A percentile compares a stretch with the other conserved stretches of the same genome.
Evolutionary conservation across 495 filamentous ascomycete species (phyloP).

Genomic region (Penicillium taxi): DNA sequence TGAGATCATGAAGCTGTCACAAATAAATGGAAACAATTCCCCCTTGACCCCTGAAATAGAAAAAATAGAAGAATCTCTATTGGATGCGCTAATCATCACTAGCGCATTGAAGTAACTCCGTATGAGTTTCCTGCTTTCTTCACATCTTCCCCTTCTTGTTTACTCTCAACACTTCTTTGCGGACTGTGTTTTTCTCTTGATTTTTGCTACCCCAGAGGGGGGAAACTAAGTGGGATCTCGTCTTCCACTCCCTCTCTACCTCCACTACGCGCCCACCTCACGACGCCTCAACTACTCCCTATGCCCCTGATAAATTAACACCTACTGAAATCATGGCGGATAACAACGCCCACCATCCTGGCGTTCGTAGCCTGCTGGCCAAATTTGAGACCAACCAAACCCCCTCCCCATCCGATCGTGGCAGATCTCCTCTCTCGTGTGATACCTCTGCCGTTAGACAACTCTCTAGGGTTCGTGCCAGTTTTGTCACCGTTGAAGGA

Average conservation of each 20-base stretch:
- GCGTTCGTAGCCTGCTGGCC: constrained; percentile 69
- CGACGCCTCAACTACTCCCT: constrained; percentile 10
- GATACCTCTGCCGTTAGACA: constrained; percentile 47
- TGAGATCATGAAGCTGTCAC: neutral
- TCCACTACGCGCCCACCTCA: constrained; percentile 6
- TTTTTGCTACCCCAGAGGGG: constrained; percentile 9
- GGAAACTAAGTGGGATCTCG: constrained; percentile 8
- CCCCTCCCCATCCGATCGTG: constrained; percentile 59
- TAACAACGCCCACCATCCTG: constrained; percentile 39
- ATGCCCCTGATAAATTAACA: constrained; percentile 13
- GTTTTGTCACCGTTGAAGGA: constrained; percentile 70
- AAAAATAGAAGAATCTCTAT: no score
- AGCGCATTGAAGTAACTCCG: constrained; percentile 18
- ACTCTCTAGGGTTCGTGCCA: constrained; percentile 72
- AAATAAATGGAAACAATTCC: no score
- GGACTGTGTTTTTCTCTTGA: constrained; percentile 13
- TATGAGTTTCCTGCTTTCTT: constrained; percentile 18
- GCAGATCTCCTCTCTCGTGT: constrained; percentile 57
- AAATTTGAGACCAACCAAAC: constrained; percentile 68
- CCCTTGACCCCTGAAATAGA: no score
- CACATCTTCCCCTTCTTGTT: constrained; percentile 12
- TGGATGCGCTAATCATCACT: constrained; percentile 19
- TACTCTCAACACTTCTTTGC: constrained; percentile 6
- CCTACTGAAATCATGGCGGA: constrained; percentile 35
- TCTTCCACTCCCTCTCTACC: constrained; percentile 3